phyloP scores from a whole-genome alignment of 129 eudicot species.

The sunflower (Helianthus annuus) region DNA sequence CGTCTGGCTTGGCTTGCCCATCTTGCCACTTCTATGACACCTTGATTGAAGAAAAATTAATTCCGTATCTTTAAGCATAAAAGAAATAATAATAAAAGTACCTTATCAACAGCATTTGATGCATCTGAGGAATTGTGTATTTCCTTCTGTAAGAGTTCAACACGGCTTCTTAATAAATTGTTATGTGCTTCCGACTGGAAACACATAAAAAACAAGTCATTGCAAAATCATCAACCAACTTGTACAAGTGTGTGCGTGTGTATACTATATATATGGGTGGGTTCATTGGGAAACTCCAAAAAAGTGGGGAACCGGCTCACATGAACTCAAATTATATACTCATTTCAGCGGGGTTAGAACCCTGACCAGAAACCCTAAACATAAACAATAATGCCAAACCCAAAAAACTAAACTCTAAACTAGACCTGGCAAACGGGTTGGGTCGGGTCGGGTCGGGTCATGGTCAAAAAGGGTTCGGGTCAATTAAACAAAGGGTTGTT shows the following conservation, averaged over 20 bases:
- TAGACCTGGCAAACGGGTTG: too few relatives aligned
- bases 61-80: neutral
- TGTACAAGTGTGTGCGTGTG: neutral
- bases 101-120: slow-evolving; percentile 52
- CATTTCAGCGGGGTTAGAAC: too few relatives aligned
- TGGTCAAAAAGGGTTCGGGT: too few relatives aligned
- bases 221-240: slow-evolving; percentile 1
- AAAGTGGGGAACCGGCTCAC: too few relatives aligned
- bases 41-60: neutral
- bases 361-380: too few relatives aligned
- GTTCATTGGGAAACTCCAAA: too few relatives aligned
- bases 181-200: slow-evolving; percentile 59
- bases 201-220: slow-evolving; percentile 8
- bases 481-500: too few relatives aligned
- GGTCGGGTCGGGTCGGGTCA: too few relatives aligned
- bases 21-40: slow-evolving; percentile 5
- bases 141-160: slow-evolving; percentile 48
- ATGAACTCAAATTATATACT: too few relatives aligned
- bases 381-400: too few relatives aligned
- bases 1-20: neutral
- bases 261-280: too few relatives aligned
- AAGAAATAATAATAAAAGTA: slow-evolving; percentile 12
- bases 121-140: slow-evolving; percentile 41
- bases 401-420: too few relatives aligned
- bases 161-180: slow-evolving; percentile 36